These are phyloP conservation scores for Laburnicola sp. DNA, from an alignment of 2,329 filamentous ascomycete genomes.

Conservation along the genomic window DNA sequence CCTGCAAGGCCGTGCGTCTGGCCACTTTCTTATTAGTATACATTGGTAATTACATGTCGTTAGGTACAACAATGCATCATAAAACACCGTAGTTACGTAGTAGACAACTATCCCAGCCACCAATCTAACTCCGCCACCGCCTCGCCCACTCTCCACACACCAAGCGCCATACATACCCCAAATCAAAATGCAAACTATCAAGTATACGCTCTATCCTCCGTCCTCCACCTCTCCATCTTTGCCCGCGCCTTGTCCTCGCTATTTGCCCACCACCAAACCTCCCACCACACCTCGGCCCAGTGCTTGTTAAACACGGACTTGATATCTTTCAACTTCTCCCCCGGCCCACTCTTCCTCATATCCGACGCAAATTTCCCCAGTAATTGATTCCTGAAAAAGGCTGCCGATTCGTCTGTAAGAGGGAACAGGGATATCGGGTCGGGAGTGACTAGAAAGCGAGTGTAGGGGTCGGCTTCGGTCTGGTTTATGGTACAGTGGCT, in stretches of 20 bases:
- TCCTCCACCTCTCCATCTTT: slow-evolving; percentile 28
- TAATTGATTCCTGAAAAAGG: slow-evolving; percentile 11
- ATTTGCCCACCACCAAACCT: slow-evolving; percentile 33
- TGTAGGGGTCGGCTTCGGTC: not conserved
- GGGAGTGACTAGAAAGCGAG: not conserved
- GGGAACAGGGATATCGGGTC: not conserved
- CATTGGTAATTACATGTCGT: too few relatives aligned
- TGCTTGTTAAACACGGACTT: slow-evolving; percentile 10
- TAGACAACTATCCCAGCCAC: too few relatives aligned
- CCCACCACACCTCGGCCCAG: slow-evolving; percentile 22
- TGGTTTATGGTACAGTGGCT: slow-evolving; percentile 15
- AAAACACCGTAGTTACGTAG: too few relatives aligned
- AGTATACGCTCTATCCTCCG: not conserved
- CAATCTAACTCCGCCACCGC: too few relatives aligned
- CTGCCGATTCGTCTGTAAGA: slow-evolving; percentile 10
- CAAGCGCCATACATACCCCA: too few relatives aligned
- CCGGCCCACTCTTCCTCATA: not conserved
- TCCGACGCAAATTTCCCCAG: slow-evolving; percentile 15
- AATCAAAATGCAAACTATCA: too few relatives aligned
- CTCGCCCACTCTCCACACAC: too few relatives aligned
- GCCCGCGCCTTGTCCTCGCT: slow-evolving; percentile 28
- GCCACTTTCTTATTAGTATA: too few relatives aligned
- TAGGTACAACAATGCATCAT: too few relatives aligned
- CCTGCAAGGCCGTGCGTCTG: too few relatives aligned
- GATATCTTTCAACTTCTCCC: slow-evolving; percentile 4